Percentiles rank a stretch among this genome's conserved stretches.
These are phyloP conservation scores for Suillus americanus DNA, from an alignment of 768 basidiomycete species.

Conservation along the genomic window DNA sequence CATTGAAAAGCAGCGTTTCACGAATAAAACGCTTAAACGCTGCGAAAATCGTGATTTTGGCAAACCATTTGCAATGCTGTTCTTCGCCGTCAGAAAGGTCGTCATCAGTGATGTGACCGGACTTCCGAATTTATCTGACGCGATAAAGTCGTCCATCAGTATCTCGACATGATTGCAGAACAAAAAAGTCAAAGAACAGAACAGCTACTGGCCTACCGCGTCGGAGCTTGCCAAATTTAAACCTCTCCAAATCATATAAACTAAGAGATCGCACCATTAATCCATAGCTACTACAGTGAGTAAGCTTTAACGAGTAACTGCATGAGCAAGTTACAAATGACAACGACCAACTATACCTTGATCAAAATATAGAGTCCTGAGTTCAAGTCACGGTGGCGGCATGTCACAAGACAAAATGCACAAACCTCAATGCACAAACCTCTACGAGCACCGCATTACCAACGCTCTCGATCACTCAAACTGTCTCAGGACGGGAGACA, in stretches of 20 bases:
- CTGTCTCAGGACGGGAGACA: not conserved
- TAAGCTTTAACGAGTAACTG: not conserved
- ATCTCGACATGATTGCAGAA: not conserved
- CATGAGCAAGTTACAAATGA: not conserved
- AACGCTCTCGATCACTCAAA: not conserved
- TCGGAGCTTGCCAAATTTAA: not conserved
- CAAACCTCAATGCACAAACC: not conserved
- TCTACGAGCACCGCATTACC: not conserved
- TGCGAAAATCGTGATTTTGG: not conserved
- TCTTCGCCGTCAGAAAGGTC: not conserved
- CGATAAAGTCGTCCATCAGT: not conserved
- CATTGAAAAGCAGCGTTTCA: not conserved
- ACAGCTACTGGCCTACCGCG: not conserved
- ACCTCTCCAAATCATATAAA: not conserved
- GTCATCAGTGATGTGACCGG: not conserved
- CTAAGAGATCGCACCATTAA: not conserved
- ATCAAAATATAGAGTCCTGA: not conserved
- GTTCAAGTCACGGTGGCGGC: not conserved
- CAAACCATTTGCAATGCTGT: not conserved
- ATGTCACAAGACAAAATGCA: not conserved
- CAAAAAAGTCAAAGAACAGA: not conserved
- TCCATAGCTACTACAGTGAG: not conserved
- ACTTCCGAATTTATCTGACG: not conserved
- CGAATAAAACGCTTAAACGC: not conserved
- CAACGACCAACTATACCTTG: not conserved